Conservation (phyloP, 1,139 yeast species). For the Saccharomyces hybrid region DNA sequence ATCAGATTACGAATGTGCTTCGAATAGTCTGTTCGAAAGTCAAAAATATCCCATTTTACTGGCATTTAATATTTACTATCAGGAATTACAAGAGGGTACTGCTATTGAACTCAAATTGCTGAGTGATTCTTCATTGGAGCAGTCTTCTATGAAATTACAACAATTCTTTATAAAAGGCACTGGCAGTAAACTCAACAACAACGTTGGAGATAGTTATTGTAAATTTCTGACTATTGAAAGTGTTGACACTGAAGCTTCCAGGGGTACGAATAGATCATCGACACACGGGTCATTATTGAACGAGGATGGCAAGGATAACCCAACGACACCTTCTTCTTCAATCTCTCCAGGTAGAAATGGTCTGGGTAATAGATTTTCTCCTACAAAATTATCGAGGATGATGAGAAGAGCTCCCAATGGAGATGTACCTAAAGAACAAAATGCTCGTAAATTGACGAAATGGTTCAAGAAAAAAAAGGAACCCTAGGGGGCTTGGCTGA, state of each 20-base stretch:
- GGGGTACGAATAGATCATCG: not conserved
- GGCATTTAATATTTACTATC: not conserved
- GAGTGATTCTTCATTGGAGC: not conserved
- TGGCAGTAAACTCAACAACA: not conserved
- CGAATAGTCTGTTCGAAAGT: slow-evolving; percentile 12
- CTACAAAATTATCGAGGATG: not conserved
- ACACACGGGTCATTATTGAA: not conserved
- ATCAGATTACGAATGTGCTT: slow-evolving; percentile 25
- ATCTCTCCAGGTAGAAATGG: not conserved
- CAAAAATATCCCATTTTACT: slow-evolving; percentile 9
- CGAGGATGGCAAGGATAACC: not conserved
- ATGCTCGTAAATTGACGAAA: not conserved
- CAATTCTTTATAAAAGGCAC: not conserved
- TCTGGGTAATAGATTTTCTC: not conserved
- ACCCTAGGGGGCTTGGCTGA: not conserved
- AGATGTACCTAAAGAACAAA: not conserved
- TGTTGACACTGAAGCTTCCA: not conserved
- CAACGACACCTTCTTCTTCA: not conserved
- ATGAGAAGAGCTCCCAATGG: not conserved
- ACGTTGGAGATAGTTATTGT: not conserved
- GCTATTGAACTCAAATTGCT: not conserved
- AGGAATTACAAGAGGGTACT: not conserved
- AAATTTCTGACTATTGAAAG: not conserved
- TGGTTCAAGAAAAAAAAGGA: not conserved
- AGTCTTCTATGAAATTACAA: not conserved